Evolutionary conservation across 345 rosid genomes (phyloP).

Genomic region (Lepidium africanum): DNA sequence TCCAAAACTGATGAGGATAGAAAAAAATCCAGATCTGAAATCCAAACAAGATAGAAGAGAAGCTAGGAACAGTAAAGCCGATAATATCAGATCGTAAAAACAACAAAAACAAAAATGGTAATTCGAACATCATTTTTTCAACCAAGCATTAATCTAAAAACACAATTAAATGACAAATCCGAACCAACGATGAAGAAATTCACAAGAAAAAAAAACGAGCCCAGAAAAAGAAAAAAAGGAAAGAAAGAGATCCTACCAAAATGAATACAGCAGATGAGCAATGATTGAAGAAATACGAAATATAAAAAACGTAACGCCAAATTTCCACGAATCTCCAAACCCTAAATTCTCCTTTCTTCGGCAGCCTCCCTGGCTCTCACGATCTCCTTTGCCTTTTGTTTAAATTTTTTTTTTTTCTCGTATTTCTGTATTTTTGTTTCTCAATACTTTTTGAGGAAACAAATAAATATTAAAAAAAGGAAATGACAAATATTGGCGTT

Average conservation of each 20-base stretch:
- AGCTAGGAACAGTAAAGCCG: neutral
- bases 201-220: neutral
- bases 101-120: neutral
- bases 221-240: neutral
- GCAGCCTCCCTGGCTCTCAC: conserved; percentile 28
- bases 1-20: neutral
- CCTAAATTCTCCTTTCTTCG: conserved; percentile 22
- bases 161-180: neutral
- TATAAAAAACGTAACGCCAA: conserved; percentile 4
- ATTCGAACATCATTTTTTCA: neutral
- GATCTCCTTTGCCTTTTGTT: conserved; percentile 12
- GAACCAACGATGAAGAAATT: neutral
- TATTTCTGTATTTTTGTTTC: neutral
- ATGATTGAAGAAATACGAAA: neutral
- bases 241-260: neutral
- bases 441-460: neutral
- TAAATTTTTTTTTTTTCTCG: neutral
- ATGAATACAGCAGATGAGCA: neutral
- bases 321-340: conserved; percentile 2
- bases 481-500: neutral
- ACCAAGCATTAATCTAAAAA: neutral
- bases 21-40: conserved; percentile 19
- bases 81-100: neutral
- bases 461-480: neutral
- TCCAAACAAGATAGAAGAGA: neutral